Base-by-base conservation (phyloP, 1,284 basidiomycete species). In the Melanopsichium pennsylvanicum region DNA sequence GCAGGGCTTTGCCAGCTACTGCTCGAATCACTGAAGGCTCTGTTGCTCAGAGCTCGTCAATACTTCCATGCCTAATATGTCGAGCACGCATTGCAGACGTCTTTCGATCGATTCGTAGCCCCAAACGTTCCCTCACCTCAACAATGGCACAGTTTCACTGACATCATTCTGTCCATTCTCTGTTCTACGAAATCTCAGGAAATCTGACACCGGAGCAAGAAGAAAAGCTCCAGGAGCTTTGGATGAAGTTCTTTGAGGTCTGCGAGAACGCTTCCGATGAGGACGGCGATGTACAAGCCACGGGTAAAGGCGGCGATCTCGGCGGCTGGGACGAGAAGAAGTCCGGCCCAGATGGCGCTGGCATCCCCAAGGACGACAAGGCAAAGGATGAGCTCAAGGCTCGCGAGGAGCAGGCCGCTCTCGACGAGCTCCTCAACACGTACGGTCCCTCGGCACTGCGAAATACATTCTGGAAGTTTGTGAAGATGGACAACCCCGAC, bases 371-470 rank as follows among this genome's bases (percentile, higher is more conserved):
- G 40, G 78, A 76, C 36, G 70, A 80, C 57, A 55, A 56, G 29
- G 70, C 47, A 41, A 83, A 83, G 52, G 81, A 81, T 37, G 58
- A 62, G 12, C 55, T 77, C 52, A 74, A 76, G 36, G 67, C 74
- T 1, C 63, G 76, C 27, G 79, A 81, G 34, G 82, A 83, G 58
- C 70, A 74, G 46, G 60, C 64, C 6, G 77, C 81, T 19, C 74
- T 82, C 5, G 63, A 76, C 48, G 74, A 76, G 18, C 78, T 82
- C 8, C 74, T 82, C 41, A 61, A 76, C 39, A 69, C 78, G 18
- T 82, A 82, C 55, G 82, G 82, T n/a, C 69, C 74, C 33, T 64
- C 69, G 3, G 70, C 75, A 26, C 78, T 83, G 38, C 70, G 77
- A 43, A 70, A 75, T 34, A 70, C 78, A 5, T 79, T 79, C 50